phyloP scores from a whole-genome alignment of 2,329 filamentous ascomycete genomes.

The Cytospora leucostoma region DNA sequence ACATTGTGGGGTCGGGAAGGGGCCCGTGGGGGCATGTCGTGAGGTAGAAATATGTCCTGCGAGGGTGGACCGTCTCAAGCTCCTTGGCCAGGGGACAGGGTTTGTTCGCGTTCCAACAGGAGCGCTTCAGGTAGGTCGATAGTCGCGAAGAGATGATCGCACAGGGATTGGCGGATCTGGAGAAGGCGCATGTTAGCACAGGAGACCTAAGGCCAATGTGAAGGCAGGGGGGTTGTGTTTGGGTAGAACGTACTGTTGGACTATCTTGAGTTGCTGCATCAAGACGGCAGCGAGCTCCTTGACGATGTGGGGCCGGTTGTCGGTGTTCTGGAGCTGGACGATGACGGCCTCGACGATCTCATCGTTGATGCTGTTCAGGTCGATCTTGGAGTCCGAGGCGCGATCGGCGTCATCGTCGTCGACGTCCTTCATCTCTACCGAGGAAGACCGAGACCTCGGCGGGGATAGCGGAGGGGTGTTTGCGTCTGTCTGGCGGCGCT shows the following conservation, averaged over 20 bases:
- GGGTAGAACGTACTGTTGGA: conserved; percentile 77
- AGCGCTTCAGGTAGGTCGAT: conserved; percentile 83
- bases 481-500: conserved; percentile 46
- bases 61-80: conserved; percentile 86
- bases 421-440: conserved; percentile 44
- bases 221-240: conserved; percentile 13
- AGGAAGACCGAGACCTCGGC: conserved; percentile 41
- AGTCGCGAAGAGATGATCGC: conserved; percentile 94
- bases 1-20: conserved; percentile 66
- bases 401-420: conserved; percentile 41
- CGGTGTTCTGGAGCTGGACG: conserved; percentile 82
- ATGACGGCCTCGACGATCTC: conserved; percentile 89
- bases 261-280: conserved; percentile 72
- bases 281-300: conserved; percentile 88
- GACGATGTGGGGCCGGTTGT: conserved; percentile 89
- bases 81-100: conserved; percentile 92
- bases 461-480: conserved; percentile 84
- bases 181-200: conserved; percentile 34
- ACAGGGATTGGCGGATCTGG: conserved; percentile 90
- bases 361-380: conserved; percentile 84
- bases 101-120: conserved; percentile 73
- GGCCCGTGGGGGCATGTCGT: conserved; percentile 84
- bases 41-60: conserved; percentile 94
- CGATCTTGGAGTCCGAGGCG: conserved; percentile 56
- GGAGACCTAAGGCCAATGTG: conserved; percentile 20